phyloP scores from a whole-genome alignment of 345 rosid genomes.

The Schrenkiella parvula region DNA sequence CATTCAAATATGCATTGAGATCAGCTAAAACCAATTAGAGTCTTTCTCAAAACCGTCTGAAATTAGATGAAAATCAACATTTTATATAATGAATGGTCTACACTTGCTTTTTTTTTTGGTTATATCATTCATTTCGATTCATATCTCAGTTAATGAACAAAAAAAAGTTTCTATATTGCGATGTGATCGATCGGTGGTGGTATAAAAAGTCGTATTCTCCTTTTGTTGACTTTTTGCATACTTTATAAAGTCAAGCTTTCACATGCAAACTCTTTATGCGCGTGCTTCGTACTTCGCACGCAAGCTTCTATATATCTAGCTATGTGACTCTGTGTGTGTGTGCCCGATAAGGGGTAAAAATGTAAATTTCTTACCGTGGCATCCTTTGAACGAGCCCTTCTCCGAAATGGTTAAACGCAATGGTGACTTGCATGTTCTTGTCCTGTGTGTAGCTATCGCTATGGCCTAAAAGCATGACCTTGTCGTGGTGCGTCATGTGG shows the following conservation, averaged over 20 bases:
- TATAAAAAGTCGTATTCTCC: conserved; percentile 9
- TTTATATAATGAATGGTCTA: background rate
- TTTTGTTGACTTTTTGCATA: conserved; percentile 18
- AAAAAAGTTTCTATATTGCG: background rate
- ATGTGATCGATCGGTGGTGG: conserved; percentile 2
- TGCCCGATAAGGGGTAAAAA: background rate
- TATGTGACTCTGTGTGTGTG: background rate
- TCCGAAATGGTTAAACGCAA: conserved; percentile 84
- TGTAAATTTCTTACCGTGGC: conserved; percentile 48
- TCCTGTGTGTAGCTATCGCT: conserved; percentile 62
- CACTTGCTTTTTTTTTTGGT: background rate
- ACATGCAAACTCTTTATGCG: conserved; percentile 14
- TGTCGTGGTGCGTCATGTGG: conserved; percentile 76
- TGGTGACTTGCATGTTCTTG: conserved; percentile 70
- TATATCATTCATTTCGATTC: background rate
- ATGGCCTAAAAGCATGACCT: conserved; percentile 78
- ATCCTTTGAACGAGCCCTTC: conserved; percentile 86
- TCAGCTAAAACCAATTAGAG: background rate
- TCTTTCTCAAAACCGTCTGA: background rate
- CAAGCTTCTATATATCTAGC: background rate
- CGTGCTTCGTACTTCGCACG: conserved; percentile 6
- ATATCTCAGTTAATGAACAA: background rate
- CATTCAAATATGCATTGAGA: background rate
- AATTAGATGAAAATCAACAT: background rate
- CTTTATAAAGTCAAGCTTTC: conserved; percentile 10